A percentile compares a stretch with the other conserved stretches of the same genome.
These are phyloP conservation scores for Nakaseomyces nivariensis DNA, from an alignment of 1,139 yeast genomes.

Conservation along the genomic window DNA sequence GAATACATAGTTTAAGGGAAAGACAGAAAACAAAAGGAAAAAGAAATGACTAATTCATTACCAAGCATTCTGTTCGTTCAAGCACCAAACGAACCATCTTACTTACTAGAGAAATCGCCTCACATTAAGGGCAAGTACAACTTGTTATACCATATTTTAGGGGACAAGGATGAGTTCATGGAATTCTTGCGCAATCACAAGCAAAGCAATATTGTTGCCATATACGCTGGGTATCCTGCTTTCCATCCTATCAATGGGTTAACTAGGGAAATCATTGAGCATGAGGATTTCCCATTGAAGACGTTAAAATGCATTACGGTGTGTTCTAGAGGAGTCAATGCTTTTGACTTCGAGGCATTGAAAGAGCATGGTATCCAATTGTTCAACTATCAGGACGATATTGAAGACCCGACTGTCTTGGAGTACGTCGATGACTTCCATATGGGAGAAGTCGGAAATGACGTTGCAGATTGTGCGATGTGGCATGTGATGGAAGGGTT, in stretches of 20 bases:
- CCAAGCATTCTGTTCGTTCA: conserved; percentile 14
- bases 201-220: conserved; percentile 17
- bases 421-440: conserved; percentile 6
- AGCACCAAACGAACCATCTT: conserved; percentile 13
- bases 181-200: conserved; percentile 12
- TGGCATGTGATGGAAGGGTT: conserved; percentile 58
- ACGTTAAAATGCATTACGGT: conserved; percentile 19
- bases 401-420: conserved; percentile 4
- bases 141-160: conserved; percentile 10
- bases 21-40: neutral
- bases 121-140: conserved; percentile 10
- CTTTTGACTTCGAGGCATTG: conserved; percentile 20
- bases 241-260: conserved; percentile 25
- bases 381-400: conserved; percentile 21
- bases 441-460: conserved; percentile 29
- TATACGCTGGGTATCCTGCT: conserved; percentile 26
- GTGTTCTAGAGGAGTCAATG: conserved; percentile 26
- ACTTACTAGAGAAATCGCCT: conserved; percentile 7
- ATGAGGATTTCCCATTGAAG: conserved; percentile 15
- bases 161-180: conserved; percentile 13
- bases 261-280: conserved; percentile 18
- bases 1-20: no score
- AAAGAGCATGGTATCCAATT: conserved; percentile 15
- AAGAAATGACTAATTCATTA: neutral
- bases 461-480: conserved; percentile 76